Evolutionary conservation across 2,329 filamentous ascomycete genomes (phyloP), one percentile per base, ranked within the genome.

Genomic region (Aspergillus arachidicola): DNA sequence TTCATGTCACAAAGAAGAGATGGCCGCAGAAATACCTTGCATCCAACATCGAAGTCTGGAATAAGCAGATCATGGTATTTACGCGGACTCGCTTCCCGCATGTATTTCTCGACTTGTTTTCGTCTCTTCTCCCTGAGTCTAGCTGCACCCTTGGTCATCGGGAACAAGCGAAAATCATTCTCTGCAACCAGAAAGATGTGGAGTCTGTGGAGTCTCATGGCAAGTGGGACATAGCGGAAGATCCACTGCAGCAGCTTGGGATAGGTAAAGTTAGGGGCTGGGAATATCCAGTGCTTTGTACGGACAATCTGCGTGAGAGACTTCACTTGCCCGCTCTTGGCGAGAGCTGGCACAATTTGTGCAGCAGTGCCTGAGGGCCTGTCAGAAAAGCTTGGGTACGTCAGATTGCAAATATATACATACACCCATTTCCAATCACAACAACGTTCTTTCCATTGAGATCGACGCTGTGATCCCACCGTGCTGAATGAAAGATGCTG

Each of bases 241-340:
- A 83, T 65, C 50, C 82, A 80, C 55, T 81, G 80, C 1, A 87
- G 65, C 0, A 83, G 78, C 0, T 84, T 84, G 0, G 87, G 61
- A n/a, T 78, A 75, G 12, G 69, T 74, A 67, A 85, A 77, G 16
- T 73, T 67, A 0, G 69, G n/a, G 19, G 74, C 72, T 1, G 82
- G 81, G 1, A 82, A 78, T 0, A 86, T 80, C 85, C 85, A 87
- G 7, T 86, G 86, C 9, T 85, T 83, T 6, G 82, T 82, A 26
- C 84, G 77, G 79, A 87, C 82, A 6, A 88, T 71, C 66, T 88
- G 86, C 0, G 84, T 86, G 1, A 88, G 79, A 5, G 82, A 82
- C 66, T 83, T 86, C 10, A 81, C 82, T 32, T 80, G 80, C 57
- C 80, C 75, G 2, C 14, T 6, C 1, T 36, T 36, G 34, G 79